Evolutionary conservation across 805 yeast genomes (phyloP).

Genomic region (Yarrowia bubula): DNA sequence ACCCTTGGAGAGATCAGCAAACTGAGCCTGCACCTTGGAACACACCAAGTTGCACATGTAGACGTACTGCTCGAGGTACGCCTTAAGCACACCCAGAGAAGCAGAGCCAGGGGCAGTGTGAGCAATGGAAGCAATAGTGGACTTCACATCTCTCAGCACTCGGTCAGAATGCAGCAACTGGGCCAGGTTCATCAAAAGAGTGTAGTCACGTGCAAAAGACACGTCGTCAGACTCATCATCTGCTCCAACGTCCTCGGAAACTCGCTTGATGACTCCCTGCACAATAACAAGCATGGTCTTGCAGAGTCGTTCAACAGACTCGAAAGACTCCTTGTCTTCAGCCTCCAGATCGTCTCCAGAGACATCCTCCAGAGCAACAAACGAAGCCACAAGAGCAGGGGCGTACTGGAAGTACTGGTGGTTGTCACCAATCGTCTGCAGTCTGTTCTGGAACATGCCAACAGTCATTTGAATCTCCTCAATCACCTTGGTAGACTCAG

Average conservation of each 20-base stretch:
- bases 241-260: neutral
- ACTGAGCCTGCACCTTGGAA: slow-evolving; percentile 48
- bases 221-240: slow-evolving; percentile 2
- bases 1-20: slow-evolving; percentile 57
- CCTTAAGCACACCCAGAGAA: slow-evolving; percentile 51
- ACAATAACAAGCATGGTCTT: slow-evolving; percentile 3
- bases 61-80: slow-evolving; percentile 61
- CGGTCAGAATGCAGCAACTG: neutral
- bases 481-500: neutral
- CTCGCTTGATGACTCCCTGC: neutral
- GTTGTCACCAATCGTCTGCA: neutral
- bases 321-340: neutral
- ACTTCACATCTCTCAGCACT: neutral
- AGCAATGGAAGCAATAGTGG: neutral
- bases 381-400: neutral
- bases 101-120: slow-evolving; percentile 47
- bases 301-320: neutral
- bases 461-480: neutral
- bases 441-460: neutral
- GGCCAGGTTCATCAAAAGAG: neutral
- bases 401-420: neutral
- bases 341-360: neutral
- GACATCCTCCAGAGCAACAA: neutral
- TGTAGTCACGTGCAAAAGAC: neutral
- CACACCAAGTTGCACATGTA: slow-evolving; percentile 49